Conservation (phyloP, 139 green algal genomes). For the Coelastrella sp. region DNA sequence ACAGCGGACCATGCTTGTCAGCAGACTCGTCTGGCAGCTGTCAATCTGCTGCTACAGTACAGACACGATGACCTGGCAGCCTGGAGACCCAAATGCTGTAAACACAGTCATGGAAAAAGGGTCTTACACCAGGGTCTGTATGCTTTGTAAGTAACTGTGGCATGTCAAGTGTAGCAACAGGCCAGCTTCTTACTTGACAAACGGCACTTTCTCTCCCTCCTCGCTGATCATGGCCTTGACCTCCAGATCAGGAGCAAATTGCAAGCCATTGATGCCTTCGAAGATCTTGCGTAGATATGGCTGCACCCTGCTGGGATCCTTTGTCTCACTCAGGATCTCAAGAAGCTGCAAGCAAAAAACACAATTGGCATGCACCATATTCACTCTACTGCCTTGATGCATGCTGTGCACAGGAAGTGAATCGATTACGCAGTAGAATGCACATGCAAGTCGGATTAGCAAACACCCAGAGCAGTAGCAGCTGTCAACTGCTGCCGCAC, state of each 20-base stretch:
- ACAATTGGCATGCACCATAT: no score
- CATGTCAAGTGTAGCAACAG: not conserved
- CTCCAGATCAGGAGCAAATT: conserved; percentile 72
- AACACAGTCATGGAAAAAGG: not conserved
- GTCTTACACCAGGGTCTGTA: not conserved
- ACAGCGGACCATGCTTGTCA: not conserved
- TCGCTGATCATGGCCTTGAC: conserved; percentile 78
- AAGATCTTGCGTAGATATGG: conserved; percentile 90
- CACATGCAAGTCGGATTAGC: no score
- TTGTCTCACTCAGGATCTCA: conserved; percentile 88
- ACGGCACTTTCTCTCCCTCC: conserved; percentile 77
- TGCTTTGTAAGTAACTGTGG: no score
- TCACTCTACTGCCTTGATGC: not conserved
- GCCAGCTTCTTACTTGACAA: conserved; percentile 32
- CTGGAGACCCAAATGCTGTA: not conserved
- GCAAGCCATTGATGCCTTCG: conserved; percentile 83
- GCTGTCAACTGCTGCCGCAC: no score
- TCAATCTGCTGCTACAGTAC: not conserved
- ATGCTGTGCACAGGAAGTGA: no score
- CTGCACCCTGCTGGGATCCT: conserved; percentile 86
- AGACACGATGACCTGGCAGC: not conserved
- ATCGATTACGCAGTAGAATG: no score
- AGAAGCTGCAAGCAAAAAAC: conserved; percentile 62
- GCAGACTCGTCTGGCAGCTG: not conserved
- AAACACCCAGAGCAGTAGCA: no score